Evolutionary conservation across 2,329 filamentous ascomycete genomes (phyloP).

Genomic region (Colletotrichum navitas): DNA sequence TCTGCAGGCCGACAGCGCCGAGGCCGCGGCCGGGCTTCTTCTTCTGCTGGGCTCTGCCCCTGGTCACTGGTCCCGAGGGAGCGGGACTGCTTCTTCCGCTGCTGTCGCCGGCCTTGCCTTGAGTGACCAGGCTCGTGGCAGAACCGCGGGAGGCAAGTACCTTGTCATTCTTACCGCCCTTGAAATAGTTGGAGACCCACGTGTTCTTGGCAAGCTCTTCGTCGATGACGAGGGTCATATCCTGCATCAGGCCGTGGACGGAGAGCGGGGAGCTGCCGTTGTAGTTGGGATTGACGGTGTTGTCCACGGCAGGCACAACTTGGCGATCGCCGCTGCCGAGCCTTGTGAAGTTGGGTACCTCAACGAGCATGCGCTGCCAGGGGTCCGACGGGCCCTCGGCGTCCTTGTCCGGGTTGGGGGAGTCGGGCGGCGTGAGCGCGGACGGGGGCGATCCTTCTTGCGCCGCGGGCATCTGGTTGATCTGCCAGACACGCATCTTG

Average conservation of each 20-base stretch:
- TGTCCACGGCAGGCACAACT: conserved; percentile 62
- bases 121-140: conserved; percentile 50
- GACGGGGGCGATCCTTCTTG: conserved; percentile 53
- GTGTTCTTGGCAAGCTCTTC: conserved; percentile 74
- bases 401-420: conserved; percentile 51
- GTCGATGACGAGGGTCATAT: conserved; percentile 86
- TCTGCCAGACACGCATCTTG: conserved; percentile 83
- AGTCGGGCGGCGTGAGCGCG: conserved; percentile 57
- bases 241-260: conserved; percentile 75
- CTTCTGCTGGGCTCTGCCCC: conserved; percentile 77
- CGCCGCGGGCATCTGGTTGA: conserved; percentile 59
- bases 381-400: conserved; percentile 44
- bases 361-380: conserved; percentile 60
- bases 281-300: conserved; percentile 79
- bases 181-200: conserved; percentile 66
- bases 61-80: conserved; percentile 71
- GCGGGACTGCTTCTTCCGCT: conserved; percentile 79
- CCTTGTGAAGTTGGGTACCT: conserved; percentile 66
- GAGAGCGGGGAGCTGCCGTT: conserved; percentile 79
- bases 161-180: conserved; percentile 50
- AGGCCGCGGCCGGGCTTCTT: conserved; percentile 76
- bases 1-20: conserved; percentile 86
- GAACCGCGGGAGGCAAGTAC: conserved; percentile 53
- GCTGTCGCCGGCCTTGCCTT: conserved; percentile 56
- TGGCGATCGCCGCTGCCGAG: conserved; percentile 43